Evolutionary conservation across 441 rosid species (phyloP), one percentile per base, ranked within the genome.

Genomic region (Gossypium lobatum): DNA sequence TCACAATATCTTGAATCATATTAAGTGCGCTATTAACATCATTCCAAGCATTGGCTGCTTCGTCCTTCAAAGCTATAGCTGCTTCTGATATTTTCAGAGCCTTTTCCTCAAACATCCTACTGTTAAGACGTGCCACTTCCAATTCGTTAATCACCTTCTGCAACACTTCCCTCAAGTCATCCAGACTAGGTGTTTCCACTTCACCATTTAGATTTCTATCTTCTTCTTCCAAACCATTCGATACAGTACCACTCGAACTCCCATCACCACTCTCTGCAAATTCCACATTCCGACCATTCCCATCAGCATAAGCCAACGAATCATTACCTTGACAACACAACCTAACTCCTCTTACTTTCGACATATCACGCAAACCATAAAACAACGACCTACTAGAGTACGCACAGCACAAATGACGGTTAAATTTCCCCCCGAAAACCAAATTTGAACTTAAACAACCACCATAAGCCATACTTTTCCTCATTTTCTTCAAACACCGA

Each of bases 11-110:
- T 59, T 85, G 95, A 62, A 91, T 70, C 39, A 73, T 63, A 81
- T 89, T 80, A 66, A 91, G 88, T 11, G 85, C 79, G 50, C 71
- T 71, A 83, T 82, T 88, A 13, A 95, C 95, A 75, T 89, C 78
- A 60, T 65, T 78, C 93, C 95, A 81, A 66, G 89, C 96, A 79
- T 73, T 79, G 8, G 78, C 75, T 4, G 96, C 95, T 77, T 91
- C 85, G 66, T 95, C 99, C 85, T 93, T 93, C 84, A 88, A 82
- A 13, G 93, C 86, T 39, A 95, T 93, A 17, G 99, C 98, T 76
- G 88, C 70, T 85, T 95, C 99, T 6, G 99, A 89, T 76, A 95
- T 86, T 64, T 80, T 76, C 78, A 88, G 96, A 70, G 99, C 99
- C 85, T 90, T 93, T 69, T 93, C 97, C 89, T 95, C 98, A 68